Evolutionary conservation across 1,139 yeast genomes (phyloP).

Genomic region (Blastobotrys arbuscula): DNA sequence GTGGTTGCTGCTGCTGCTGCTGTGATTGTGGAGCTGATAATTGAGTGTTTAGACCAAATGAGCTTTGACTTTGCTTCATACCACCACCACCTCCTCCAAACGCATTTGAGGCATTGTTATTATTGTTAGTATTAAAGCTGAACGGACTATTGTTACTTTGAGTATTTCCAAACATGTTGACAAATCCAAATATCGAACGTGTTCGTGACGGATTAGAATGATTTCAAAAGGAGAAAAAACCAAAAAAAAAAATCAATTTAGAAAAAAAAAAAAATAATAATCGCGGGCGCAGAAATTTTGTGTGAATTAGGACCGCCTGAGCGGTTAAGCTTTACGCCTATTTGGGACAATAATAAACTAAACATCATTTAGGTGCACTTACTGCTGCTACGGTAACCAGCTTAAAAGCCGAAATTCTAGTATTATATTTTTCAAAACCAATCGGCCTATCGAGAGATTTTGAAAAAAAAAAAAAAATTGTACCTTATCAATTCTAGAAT

Average conservation of each 20-base stretch:
- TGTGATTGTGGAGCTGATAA: background rate
- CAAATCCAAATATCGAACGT: background rate
- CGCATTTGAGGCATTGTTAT: background rate
- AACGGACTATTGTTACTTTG: background rate
- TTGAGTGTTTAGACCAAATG: background rate
- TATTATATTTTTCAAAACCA: too few species aligned
- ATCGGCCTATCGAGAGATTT: too few species aligned
- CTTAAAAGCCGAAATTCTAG: too few species aligned
- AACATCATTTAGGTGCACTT: too few species aligned
- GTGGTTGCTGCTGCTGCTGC: slow-evolving; percentile 7
- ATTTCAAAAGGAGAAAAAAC: background rate
- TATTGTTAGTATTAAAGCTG: background rate
- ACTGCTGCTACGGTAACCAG: too few species aligned
- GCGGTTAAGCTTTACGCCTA: background rate
- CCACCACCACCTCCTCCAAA: slow-evolving; percentile 10
- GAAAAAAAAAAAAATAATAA: background rate
- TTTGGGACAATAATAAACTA: too few species aligned
- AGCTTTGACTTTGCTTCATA: background rate
- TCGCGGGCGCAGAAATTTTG: background rate
- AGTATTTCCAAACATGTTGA: background rate
- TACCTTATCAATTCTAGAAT: too few species aligned
- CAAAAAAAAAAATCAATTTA: slow-evolving; percentile 1
- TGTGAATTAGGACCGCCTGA: too few species aligned
- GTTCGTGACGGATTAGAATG: background rate
- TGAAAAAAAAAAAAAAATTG: too few species aligned